Percentiles rank a stretch among this genome's conserved stretches.
Evolutionary conservation across 176 grass and related monocot genomes (phyloP).

Genomic region (Rhynchospora breviuscula): DNA sequence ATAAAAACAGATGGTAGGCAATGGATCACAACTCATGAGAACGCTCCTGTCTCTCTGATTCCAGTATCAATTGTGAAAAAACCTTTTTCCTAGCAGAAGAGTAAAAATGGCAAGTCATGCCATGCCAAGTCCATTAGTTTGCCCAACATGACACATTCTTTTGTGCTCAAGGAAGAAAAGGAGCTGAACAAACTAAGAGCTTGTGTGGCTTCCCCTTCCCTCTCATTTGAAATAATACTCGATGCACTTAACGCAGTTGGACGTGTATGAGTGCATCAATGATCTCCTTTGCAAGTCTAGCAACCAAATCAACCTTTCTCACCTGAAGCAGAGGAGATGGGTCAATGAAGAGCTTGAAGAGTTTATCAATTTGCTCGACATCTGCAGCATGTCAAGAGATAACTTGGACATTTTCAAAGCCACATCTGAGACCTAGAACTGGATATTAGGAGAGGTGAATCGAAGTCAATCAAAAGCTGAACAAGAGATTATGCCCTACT

Average conservation of each 20-base stretch:
- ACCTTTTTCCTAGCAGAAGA: background rate
- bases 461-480: slow-evolving; percentile 23
- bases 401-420: slow-evolving; percentile 44
- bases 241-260: slow-evolving; percentile 3
- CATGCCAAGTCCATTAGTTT: too few species aligned
- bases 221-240: background rate
- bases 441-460: slow-evolving; percentile 31
- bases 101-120: too few species aligned
- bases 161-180: too few species aligned
- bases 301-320: slow-evolving; percentile 34
- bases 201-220: background rate
- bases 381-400: slow-evolving; percentile 38
- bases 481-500: slow-evolving; percentile 29
- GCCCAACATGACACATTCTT: too few species aligned
- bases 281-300: slow-evolving; percentile 30
- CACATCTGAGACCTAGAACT: slow-evolving; percentile 30
- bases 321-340: background rate
- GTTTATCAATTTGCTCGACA: slow-evolving; percentile 16
- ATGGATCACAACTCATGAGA: background rate
- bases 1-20: slow-evolving; percentile 6
- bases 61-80: too few species aligned
- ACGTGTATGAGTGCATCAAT: slow-evolving; percentile 20
- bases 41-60: background rate
- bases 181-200: slow-evolving; percentile 3
- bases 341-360: slow-evolving; percentile 28